These are phyloP conservation scores for Agaricus bisporus DNA, from an alignment of 768 basidiomycete genomes.

Conservation along the genomic window DNA sequence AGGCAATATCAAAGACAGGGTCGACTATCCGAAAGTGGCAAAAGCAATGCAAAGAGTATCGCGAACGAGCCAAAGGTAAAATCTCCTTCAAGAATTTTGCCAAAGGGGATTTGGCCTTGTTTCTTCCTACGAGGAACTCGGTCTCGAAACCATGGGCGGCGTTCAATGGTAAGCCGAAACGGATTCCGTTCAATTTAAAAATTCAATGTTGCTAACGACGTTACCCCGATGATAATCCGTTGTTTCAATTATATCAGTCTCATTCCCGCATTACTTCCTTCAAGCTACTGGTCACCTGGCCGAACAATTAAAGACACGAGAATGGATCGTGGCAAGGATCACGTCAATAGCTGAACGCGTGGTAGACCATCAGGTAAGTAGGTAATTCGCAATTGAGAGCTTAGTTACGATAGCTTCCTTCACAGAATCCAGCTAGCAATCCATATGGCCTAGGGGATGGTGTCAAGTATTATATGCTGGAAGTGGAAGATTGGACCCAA, in stretches of 20 bases:
- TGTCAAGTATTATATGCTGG: conserved; percentile 89
- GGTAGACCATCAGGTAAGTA: conserved; percentile 68
- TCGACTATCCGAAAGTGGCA: conserved; percentile 93
- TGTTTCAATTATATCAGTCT: conserved; percentile 48
- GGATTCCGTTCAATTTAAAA: background rate
- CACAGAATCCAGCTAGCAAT: conserved; percentile 74
- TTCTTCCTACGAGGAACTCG: conserved; percentile 93
- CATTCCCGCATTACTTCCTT: conserved; percentile 97
- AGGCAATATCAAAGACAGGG: conserved; percentile 75
- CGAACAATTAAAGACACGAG: conserved; percentile 84
- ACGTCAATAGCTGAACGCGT: conserved; percentile 83
- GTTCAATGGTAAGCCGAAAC: conserved; percentile 72
- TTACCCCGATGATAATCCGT: conserved; percentile 27
- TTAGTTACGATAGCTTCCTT: conserved; percentile 1
- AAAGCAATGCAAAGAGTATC: conserved; percentile 93
- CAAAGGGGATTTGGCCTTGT: conserved; percentile 92
- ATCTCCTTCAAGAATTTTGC: conserved; percentile 95
- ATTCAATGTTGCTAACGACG: conserved; percentile 7
- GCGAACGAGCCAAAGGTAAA: conserved; percentile 93
- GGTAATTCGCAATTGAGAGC: background rate
- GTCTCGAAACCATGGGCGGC: conserved; percentile 96
- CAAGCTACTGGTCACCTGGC: conserved; percentile 80
- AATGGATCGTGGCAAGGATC: conserved; percentile 94
- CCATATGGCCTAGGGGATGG: conserved; percentile 88
- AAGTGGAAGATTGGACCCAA: conserved; percentile 92